Base-by-base conservation (phyloP, 306 rosid genomes). In the Coriaria nepalensis region DNA sequence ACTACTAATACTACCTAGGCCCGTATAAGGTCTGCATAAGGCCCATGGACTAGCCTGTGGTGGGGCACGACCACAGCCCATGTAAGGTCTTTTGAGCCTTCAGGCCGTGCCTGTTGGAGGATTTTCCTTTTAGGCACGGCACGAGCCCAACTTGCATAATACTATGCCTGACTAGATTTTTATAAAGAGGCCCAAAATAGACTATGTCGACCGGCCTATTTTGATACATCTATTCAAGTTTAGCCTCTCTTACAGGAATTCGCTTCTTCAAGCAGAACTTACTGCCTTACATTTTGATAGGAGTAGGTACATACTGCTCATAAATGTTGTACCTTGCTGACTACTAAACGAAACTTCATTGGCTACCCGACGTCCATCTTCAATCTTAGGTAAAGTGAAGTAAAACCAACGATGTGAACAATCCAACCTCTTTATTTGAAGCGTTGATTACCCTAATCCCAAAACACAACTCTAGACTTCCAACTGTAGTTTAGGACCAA, bases 251-350 rank as follows among this genome's bases (percentile, higher is more conserved):
- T 8, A 15, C 9, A 46, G 6, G 50, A 34, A 33, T 10, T 46
- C 50, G 50, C 32, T 46, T 13, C 10, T 14, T 46, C 50, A 46
- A 46, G 8, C 33, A 0, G 0, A 5, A 0, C 50, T 46, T 46
- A 7, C 50, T 46, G 5, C 35, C 13, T 46, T 46, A 12, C 50
- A 46, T 13, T 46, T 13, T 13, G 9, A 7, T 46, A 46, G 9
- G 50, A 46, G 35, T 13, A n/a, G 6, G 50, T 46, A 34, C 50
- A 12, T 46, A 9, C 8, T 46, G 33, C 29, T 45, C 32, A 4
- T 45, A 20, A 45, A 13, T n/a, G 49, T 45, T n/a, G 49, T 45
- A 29, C 64, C 58, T 70, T 61, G 68, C 57, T 56, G 32, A n/a
- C 49, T 45, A n/a, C 49, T 45, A 45, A 45, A 12, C 33, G 0